Percentiles rank a stretch among this genome's conserved stretches.
phyloP scores from a whole-genome alignment of 78 protist species.

The Tieghemostelium lacteum region DNA sequence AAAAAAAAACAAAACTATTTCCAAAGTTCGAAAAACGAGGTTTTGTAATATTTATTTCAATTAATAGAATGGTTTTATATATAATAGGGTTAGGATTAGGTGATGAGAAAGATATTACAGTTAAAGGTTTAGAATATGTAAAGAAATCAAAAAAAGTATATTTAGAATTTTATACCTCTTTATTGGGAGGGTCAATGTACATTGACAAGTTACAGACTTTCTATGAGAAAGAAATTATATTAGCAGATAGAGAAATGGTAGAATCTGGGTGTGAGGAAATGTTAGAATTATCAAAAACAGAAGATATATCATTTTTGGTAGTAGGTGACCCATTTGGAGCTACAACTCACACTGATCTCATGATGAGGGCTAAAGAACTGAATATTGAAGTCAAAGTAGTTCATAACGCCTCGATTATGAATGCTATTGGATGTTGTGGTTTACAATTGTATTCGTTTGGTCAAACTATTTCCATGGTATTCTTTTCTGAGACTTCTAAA shows the following conservation, averaged over 20 bases:
- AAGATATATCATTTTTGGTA: slow-evolving; percentile 96
- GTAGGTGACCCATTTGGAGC: slow-evolving; percentile 99
- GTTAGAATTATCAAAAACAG: slow-evolving; percentile 81
- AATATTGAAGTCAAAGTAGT: slow-evolving; percentile 83
- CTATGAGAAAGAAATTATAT: slow-evolving; percentile 85
- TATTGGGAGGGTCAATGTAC: slow-evolving; percentile 82
- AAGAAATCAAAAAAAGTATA: slow-evolving; percentile 85
- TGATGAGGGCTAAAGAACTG: slow-evolving; percentile 88
- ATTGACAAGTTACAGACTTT: slow-evolving; percentile 77
- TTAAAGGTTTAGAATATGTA: slow-evolving; percentile 97
- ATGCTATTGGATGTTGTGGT: slow-evolving; percentile 99
- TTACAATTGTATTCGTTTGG: slow-evolving; percentile 98
- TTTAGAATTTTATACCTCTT: slow-evolving; percentile 98
- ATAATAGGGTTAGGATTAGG: slow-evolving; percentile 99
- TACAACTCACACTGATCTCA: slow-evolving; percentile 98
- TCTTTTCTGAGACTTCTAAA: slow-evolving; percentile 94
- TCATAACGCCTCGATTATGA: slow-evolving; percentile 99
- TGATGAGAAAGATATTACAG: slow-evolving; percentile 98
- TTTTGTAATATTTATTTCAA: too few species aligned
- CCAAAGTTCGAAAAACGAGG: too few species aligned
- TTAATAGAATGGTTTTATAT: slow-evolving; percentile 83
- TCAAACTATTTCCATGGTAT: slow-evolving; percentile 95
- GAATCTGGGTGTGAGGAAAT: slow-evolving; percentile 94
- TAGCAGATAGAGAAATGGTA: slow-evolving; percentile 97
- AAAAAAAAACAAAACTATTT: not conserved